Base-by-base conservation (phyloP, 2,329 filamentous ascomycete genomes). In the Paradendryphiella salina region DNA sequence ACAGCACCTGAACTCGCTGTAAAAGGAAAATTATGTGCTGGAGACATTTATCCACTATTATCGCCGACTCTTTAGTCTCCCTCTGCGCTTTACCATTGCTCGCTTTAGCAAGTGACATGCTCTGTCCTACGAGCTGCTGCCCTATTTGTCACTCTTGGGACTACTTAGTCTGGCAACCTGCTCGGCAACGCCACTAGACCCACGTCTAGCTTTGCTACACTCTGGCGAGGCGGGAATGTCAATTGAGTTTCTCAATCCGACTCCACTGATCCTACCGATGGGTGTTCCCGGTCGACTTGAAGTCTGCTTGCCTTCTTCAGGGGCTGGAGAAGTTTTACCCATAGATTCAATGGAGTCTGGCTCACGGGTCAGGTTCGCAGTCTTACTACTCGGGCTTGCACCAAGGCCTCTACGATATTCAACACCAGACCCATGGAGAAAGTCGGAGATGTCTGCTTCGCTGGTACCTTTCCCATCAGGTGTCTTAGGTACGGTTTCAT, bases 381-480 rank as follows among this genome's bases (percentile, higher is more conserved):
- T 61, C 18, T 57, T 63, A 26, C 39, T 57, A 23, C 51, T 59
- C 13, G 61, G 57, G 14, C 58, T 64, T 17, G 63, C 58, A 20
- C 70, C 69, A 9, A 78, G 59, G 10, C 76, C 76, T 31, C 76
- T 68, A 47, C 76, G 75, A 15, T 66, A 59, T 10, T 73, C 71
- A 14, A 71, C 52, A 8, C 70, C 29, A 13, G 60, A 43, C 5
- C 39, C 47, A 18, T 56, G 57, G 13, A 76, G 53, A 40, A 76
- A 76, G 13, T 70, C 66, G 1, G 65, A 65, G 37, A 77, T 74
- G 36, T 76, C 75, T n/a, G 69, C 69, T 11, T 75, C 67, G 21
- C 65, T 70, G 8, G 73, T 75, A 4, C 73, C 74, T 4, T 54
- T 32, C 5, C 42, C 57, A 9, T 60, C 65, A 3, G 63, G 61